A percentile compares a stretch with the other conserved stretches of the same genome.
These are phyloP conservation scores for Fusarium irregulare DNA, from an alignment of 2,329 filamentous ascomycete genomes.

Conservation along the genomic window DNA sequence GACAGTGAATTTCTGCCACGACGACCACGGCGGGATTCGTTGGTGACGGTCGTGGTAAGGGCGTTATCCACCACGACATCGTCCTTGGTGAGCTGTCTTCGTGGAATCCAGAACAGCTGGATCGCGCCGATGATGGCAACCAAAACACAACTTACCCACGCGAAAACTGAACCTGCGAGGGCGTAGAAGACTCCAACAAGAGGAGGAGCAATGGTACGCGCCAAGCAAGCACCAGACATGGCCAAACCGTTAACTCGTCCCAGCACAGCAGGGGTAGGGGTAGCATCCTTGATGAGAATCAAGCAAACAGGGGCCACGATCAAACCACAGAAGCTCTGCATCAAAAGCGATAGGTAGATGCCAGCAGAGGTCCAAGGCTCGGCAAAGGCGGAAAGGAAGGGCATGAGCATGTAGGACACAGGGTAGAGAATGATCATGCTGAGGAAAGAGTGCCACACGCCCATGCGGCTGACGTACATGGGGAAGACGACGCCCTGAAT, in stretches of 20 bases:
- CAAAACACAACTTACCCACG: conserved; percentile 54
- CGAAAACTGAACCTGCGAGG: conserved; percentile 61
- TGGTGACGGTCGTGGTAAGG: conserved; percentile 28
- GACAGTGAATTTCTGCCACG: conserved; percentile 26
- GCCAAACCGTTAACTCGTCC: conserved; percentile 79
- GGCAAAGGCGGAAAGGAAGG: conserved; percentile 72
- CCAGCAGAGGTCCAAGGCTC: conserved; percentile 64
- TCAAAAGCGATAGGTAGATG: conserved; percentile 72
- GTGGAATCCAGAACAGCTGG: conserved; percentile 40
- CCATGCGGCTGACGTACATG: conserved; percentile 69
- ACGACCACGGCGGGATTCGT: conserved; percentile 27
- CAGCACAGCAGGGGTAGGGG: conserved; percentile 69
- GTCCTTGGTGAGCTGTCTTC: conserved; percentile 12
- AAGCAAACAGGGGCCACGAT: conserved; percentile 75
- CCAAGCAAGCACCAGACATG: conserved; percentile 77
- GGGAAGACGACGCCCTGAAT: conserved; percentile 80
- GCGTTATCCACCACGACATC: conserved; percentile 37
- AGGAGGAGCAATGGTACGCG: conserved; percentile 76
- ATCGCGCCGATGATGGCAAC: conserved; percentile 41
- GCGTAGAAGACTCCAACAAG: conserved; percentile 76
- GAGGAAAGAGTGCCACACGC: conserved; percentile 75
- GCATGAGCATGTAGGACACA: conserved; percentile 74
- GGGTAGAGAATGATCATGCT: conserved; percentile 74
- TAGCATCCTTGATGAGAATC: conserved; percentile 79
- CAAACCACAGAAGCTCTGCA: conserved; percentile 76